phyloP scores from a whole-genome alignment of 176 grass and related monocot species.

The Oryza glumipatula region DNA sequence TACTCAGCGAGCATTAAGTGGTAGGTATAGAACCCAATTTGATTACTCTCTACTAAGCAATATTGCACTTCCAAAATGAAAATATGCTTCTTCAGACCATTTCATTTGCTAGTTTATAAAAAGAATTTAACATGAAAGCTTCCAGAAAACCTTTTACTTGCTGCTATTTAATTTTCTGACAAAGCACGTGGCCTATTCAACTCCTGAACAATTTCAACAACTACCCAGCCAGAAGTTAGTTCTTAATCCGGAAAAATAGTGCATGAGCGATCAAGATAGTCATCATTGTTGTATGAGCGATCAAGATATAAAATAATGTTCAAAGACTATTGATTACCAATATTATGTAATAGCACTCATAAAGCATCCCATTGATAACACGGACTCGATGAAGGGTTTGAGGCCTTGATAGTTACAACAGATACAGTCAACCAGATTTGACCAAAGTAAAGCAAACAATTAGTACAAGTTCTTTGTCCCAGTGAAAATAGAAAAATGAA shows the following conservation, averaged over 20 bases:
- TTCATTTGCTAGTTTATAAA: not conserved
- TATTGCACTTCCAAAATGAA: not conserved
- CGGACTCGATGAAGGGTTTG: not conserved
- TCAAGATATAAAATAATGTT: not conserved
- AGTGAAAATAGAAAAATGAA: slow-evolving; percentile 4
- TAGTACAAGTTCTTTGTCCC: not conserved
- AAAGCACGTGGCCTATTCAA: not conserved
- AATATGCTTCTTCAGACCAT: not conserved
- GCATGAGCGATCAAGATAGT: not conserved
- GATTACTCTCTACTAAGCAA: not conserved
- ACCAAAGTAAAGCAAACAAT: slow-evolving; percentile 27
- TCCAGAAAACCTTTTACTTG: not conserved
- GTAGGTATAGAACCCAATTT: slow-evolving; percentile 6
- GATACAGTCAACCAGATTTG: slow-evolving; percentile 25
- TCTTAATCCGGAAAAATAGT: not conserved
- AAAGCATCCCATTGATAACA: slow-evolving; percentile 11
- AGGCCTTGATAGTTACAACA: not conserved
- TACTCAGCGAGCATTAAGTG: not conserved
- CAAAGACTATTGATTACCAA: not conserved
- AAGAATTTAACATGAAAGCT: not conserved
- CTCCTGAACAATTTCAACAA: not conserved
- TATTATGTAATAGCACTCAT: not conserved
- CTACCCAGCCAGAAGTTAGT: not conserved
- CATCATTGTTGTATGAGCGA: not conserved
- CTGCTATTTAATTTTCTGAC: not conserved